Percentiles rank a stretch among this genome's conserved stretches.
These are phyloP conservation scores for Cordyceps cicadae DNA, from an alignment of 2,329 filamentous ascomycete species.

Conservation along the genomic window DNA sequence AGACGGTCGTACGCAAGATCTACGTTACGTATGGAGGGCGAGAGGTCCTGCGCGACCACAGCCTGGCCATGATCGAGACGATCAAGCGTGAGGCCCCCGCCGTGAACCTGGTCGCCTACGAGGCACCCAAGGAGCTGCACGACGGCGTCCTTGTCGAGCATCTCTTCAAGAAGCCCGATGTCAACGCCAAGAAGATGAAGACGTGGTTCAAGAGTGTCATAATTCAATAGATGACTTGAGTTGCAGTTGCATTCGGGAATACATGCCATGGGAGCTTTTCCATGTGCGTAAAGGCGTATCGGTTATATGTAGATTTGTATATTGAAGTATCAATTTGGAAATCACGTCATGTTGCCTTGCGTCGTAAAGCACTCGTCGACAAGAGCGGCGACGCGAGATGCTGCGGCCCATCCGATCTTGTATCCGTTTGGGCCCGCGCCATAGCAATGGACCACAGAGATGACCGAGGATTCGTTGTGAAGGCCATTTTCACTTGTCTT, in stretches of 20 bases:
- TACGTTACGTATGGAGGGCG: constrained; percentile 7
- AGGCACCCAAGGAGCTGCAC: constrained; percentile 2
- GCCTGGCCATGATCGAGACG: background rate
- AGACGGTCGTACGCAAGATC: background rate
- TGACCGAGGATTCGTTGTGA: background rate
- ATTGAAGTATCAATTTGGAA: background rate
- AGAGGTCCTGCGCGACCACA: constrained; percentile 9
- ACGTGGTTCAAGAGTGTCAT: constrained; percentile 21
- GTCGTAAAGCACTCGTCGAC: background rate
- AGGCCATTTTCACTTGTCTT: background rate
- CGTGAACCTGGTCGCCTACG: background rate
- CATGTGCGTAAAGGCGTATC: background rate
- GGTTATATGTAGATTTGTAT: background rate
- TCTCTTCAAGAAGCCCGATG: constrained; percentile 16
- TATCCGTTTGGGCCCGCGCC: constrained; percentile 4
- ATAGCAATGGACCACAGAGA: constrained; percentile 5
- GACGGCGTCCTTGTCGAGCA: constrained; percentile 27
- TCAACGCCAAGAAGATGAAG: constrained; percentile 24
- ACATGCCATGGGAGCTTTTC: background rate
- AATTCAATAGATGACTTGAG: background rate
- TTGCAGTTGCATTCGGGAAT: background rate
- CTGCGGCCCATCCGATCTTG: constrained; percentile 6
- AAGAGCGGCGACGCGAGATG: background rate
- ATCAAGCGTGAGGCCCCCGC: constrained; percentile 2
- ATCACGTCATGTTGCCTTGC: background rate